Percentiles rank a stretch among this genome's conserved stretches.
Conservation (phyloP, 441 rosid genomes). For the Dalechampia spathulata region DNA sequence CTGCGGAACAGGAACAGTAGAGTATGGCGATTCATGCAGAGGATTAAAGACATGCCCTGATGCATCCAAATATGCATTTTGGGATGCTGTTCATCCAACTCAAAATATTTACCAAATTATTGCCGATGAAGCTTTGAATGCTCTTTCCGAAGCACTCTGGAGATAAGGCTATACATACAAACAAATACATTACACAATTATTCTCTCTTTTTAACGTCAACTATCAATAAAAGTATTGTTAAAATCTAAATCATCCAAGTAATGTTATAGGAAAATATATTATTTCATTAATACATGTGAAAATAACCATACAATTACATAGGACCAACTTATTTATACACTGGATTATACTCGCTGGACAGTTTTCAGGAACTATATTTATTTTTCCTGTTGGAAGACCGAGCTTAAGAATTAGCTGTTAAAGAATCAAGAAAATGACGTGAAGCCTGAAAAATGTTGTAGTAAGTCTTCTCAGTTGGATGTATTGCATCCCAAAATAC, state of each 20-base stretch:
- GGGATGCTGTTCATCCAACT: slow-evolving; percentile 86
- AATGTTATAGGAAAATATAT: no score
- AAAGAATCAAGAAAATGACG: slow-evolving; percentile 23
- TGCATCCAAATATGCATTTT: slow-evolving; percentile 52
- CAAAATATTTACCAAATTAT: slow-evolving; percentile 63
- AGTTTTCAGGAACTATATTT: no score
- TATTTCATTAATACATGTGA: no score
- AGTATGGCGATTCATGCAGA: slow-evolving; percentile 61
- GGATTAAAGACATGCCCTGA: slow-evolving; percentile 52
- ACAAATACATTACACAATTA: no score
- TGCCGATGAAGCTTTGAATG: slow-evolving; percentile 35
- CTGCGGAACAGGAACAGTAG: slow-evolving; percentile 65
- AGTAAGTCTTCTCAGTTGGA: slow-evolving; percentile 55
- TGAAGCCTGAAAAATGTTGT: slow-evolving; percentile 18
- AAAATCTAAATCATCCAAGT: no score
- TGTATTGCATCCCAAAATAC: slow-evolving; percentile 82
- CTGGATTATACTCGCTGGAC: no score
- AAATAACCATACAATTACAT: no score
- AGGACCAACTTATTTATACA: no score
- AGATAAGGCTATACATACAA: slow-evolving; percentile 11
- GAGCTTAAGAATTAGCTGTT: slow-evolving; percentile 9
- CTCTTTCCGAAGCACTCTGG: slow-evolving; percentile 30
- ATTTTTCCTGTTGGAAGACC: no score
- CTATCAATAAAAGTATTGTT: no score
- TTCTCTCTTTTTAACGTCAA: no score